Conservation (phyloP, 1,139 yeast species). For the Protomyces inouyei region DNA sequence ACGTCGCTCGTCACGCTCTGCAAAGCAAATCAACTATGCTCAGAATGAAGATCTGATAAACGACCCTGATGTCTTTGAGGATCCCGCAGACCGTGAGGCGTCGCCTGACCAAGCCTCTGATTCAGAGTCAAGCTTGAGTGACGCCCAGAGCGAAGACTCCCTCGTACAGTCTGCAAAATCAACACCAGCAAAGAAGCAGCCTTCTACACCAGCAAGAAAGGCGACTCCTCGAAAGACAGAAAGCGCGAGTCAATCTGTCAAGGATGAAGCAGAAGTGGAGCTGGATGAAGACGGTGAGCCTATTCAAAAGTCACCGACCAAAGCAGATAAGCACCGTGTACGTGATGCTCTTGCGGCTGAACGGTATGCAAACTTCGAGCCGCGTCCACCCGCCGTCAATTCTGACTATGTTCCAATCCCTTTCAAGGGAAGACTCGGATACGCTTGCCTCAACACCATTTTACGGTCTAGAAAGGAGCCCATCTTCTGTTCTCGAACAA, state of each 20-base stretch:
- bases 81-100: slow-evolving; percentile 13
- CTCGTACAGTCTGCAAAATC: neutral
- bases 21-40: slow-evolving; percentile 7
- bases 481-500: slow-evolving; percentile 29
- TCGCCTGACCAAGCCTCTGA: slow-evolving; percentile 21
- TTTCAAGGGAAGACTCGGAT: slow-evolving; percentile 25
- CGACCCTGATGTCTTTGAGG: slow-evolving; percentile 21
- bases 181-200: neutral
- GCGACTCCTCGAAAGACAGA: neutral
- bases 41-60: slow-evolving; percentile 2
- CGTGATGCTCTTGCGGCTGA: slow-evolving; percentile 22
- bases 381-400: slow-evolving; percentile 14
- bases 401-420: slow-evolving; percentile 25
- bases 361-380: slow-evolving; percentile 15
- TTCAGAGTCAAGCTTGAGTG: slow-evolving; percentile 5
- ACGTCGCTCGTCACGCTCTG: slow-evolving; percentile 11
- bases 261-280: neutral
- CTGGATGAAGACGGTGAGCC: slow-evolving; percentile 8
- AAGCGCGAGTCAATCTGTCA: neutral
- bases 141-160: slow-evolving; percentile 6
- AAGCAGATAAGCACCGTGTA: slow-evolving; percentile 14
- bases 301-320: slow-evolving; percentile 2
- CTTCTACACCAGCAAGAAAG: neutral
- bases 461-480: slow-evolving; percentile 21
- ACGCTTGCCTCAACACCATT: slow-evolving; percentile 28